A percentile compares a stretch with the other conserved stretches of the same genome.
These are phyloP conservation scores for Sicyos edulis DNA, from an alignment of 306 rosid species.

Conservation along the genomic window DNA sequence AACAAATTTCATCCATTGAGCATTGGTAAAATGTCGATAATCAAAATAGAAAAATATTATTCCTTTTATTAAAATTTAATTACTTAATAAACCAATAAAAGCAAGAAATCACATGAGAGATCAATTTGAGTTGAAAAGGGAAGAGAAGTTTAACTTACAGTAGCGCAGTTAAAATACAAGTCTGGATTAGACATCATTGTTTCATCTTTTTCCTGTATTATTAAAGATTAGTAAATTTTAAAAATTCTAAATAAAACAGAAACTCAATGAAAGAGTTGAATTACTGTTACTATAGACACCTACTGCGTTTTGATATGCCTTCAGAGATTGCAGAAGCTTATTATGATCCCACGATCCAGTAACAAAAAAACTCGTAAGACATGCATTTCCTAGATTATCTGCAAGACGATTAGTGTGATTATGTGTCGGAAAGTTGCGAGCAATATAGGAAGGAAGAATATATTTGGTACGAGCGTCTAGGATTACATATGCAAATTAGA, in stretches of 20 bases:
- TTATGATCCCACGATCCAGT: slow-evolving; percentile 90
- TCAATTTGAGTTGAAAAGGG: background rate
- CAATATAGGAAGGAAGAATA: background rate
- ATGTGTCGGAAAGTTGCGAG: background rate
- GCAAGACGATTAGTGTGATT: slow-evolving; percentile 27
- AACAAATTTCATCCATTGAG: slow-evolving; percentile 8
- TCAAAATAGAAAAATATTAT: background rate
- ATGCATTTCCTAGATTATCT: slow-evolving; percentile 95
- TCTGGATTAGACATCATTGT: slow-evolving; percentile 82
- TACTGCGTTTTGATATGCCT: slow-evolving; percentile 97
- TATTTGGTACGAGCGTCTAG: background rate
- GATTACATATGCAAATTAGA: background rate
- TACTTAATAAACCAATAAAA: background rate
- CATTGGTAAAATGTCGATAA: background rate
- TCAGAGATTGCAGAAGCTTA: slow-evolving; percentile 76
- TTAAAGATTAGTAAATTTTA: slow-evolving; percentile 34
- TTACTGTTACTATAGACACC: slow-evolving; percentile 37
- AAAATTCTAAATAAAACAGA: slow-evolving; percentile 20
- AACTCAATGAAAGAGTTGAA: slow-evolving; percentile 14
- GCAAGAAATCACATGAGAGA: background rate
- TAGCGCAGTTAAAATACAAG: slow-evolving; percentile 73
- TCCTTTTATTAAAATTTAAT: background rate
- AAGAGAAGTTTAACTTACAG: slow-evolving; percentile 45
- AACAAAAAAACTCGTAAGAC: slow-evolving; percentile 81
- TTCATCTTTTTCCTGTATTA: slow-evolving; percentile 85